A percentile compares a stretch with the other conserved stretches of the same genome.
Conservation (phyloP, 768 basidiomycete species). For the button mushroom (Agaricus bisporus) region DNA sequence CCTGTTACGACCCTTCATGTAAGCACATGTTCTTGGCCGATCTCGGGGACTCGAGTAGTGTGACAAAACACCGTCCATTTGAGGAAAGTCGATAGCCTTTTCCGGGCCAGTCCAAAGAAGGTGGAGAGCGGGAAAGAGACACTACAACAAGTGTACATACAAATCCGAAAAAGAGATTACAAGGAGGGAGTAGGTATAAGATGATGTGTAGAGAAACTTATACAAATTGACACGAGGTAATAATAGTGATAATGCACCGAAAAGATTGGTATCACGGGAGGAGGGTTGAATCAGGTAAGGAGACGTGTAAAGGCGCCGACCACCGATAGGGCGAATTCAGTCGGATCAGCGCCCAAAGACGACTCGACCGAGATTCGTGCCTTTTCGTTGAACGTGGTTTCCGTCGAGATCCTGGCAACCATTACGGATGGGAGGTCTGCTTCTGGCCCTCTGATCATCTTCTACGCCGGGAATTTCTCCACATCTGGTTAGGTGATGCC, state of each 20-base stretch:
- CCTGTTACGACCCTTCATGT: too few relatives aligned
- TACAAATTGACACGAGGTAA: slow-evolving; percentile 5
- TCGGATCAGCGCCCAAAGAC: slow-evolving; percentile 10
- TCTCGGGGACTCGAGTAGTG: too few relatives aligned
- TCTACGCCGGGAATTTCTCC: slow-evolving; percentile 69
- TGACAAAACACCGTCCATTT: too few relatives aligned
- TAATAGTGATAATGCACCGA: neutral
- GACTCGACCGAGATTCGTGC: slow-evolving; percentile 6
- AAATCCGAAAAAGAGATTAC: neutral
- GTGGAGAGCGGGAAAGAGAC: neutral
- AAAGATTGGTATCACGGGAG: slow-evolving; percentile 1
- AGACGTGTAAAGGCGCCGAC: neutral
- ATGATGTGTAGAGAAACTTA: neutral
- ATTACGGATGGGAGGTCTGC: neutral
- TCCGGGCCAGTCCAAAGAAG: too few relatives aligned
- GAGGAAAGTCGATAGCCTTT: too few relatives aligned
- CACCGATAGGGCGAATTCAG: neutral
- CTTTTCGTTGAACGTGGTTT: slow-evolving; percentile 3
- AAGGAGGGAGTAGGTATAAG: neutral
- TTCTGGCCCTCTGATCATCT: slow-evolving; percentile 55
- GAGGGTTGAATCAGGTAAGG: neutral
- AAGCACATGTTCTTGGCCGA: too few relatives aligned
- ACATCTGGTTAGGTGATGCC: slow-evolving; percentile 67
- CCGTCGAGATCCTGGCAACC: neutral
- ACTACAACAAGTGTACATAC: neutral